Evolutionary conservation across 495 filamentous ascomycete species (phyloP).

Genomic region (Lophiotrema nucula): DNA sequence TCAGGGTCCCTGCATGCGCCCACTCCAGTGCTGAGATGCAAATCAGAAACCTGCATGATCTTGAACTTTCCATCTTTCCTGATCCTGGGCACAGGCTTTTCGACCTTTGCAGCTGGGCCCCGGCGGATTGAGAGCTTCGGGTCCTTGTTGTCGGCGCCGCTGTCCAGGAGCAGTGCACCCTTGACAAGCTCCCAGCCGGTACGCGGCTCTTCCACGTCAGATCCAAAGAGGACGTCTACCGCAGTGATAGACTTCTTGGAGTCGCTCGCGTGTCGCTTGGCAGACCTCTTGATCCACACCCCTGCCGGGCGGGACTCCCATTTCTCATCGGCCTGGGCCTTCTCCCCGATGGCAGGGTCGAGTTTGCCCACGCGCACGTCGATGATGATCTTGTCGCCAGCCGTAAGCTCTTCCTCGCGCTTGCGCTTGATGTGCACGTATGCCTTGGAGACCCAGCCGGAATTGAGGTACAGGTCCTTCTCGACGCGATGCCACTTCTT

Average conservation of each 20-base stretch:
- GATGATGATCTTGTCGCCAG: conserved; percentile 75
- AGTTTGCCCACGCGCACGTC: conserved; percentile 79
- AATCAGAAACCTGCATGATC: conserved; percentile 89
- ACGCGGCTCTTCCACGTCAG: conserved; percentile 88
- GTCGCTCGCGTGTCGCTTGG: conserved; percentile 74
- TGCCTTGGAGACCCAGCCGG: conserved; percentile 70
- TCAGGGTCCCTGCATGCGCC: conserved; percentile 81
- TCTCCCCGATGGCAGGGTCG: conserved; percentile 64
- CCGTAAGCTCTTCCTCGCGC: conserved; percentile 78
- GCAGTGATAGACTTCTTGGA: conserved; percentile 74
- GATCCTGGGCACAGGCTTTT: conserved; percentile 71
- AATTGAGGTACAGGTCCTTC: conserved; percentile 84
- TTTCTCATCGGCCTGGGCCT: conserved; percentile 54
- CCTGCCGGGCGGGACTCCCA: conserved; percentile 83
- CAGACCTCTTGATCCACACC: conserved; percentile 82
- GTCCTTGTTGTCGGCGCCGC: conserved; percentile 57
- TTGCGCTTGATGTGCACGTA: conserved; percentile 84
- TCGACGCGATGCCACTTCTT: conserved; percentile 79
- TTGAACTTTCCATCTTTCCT: conserved; percentile 92
- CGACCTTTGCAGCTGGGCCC: conserved; percentile 57
- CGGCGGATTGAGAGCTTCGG: conserved; percentile 73
- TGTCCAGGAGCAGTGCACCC: conserved; percentile 65
- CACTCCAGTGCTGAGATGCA: conserved; percentile 87
- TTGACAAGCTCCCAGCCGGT: conserved; percentile 71
- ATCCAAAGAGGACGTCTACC: conserved; percentile 88